Conservation (phyloP, 164 flowering plant genomes). For the Dillenia turbinata region DNA sequence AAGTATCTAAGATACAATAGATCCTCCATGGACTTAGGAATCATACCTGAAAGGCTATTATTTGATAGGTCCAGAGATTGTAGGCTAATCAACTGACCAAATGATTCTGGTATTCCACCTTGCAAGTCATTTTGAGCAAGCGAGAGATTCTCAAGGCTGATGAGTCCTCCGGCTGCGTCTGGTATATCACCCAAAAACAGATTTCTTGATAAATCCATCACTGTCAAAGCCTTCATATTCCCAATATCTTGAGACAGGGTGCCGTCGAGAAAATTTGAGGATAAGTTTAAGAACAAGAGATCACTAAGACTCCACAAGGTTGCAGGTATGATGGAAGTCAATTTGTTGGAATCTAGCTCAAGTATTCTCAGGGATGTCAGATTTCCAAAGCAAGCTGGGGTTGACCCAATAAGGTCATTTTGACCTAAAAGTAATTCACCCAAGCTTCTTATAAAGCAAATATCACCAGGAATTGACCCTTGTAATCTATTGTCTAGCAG, state of each 20-base stretch:
- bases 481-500: conserved; percentile 8
- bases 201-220: conserved; percentile 10
- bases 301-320: conserved; percentile 12
- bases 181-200: conserved; percentile 11
- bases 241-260: conserved; percentile 8
- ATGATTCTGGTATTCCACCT: conserved; percentile 12
- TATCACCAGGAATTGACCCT: conserved; percentile 13
- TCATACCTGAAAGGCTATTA: conserved; percentile 7
- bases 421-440: conserved; percentile 2
- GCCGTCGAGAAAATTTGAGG: conserved; percentile 12
- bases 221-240: conserved; percentile 4
- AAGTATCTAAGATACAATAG: conserved; percentile 6
- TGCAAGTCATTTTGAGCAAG: conserved; percentile 18
- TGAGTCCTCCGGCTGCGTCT: conserved; percentile 11
- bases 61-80: conserved; percentile 8
- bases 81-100: conserved; percentile 3
- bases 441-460: conserved; percentile 11
- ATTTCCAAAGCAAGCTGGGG: conserved; percentile 14
- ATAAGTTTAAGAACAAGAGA: conserved; percentile 12
- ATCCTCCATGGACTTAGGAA: conserved; percentile 8
- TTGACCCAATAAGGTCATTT: conserved; percentile 17
- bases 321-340: conserved; percentile 11
- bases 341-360: conserved; percentile 8
- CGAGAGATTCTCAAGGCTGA: conserved; percentile 9
- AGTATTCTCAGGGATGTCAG: conserved; percentile 9